These are phyloP conservation scores for Coffea humblotiana DNA, from an alignment of 305 asterid genomes.

Conservation along the genomic window DNA sequence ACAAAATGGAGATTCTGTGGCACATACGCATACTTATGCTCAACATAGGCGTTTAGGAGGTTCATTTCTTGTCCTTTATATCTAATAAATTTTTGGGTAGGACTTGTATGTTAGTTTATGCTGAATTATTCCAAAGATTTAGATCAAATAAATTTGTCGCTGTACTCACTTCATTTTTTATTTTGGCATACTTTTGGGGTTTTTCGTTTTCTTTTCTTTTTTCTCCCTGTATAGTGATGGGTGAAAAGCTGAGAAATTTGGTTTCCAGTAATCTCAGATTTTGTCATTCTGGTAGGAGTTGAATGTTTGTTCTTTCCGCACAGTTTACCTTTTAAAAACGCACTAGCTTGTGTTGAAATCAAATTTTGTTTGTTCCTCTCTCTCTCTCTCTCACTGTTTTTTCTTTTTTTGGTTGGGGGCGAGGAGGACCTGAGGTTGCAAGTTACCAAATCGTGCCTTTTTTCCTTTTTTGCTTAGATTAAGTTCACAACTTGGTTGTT, in stretches of 20 bases:
- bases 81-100: not conserved
- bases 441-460: not conserved
- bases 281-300: not conserved
- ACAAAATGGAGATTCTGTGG: conserved; percentile 31
- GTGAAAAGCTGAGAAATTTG: not conserved
- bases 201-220: not conserved
- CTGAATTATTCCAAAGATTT: not conserved
- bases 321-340: not conserved
- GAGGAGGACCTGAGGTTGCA: not conserved
- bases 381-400: not conserved
- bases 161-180: not conserved
- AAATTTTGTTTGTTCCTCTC: not conserved
- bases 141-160: not conserved
- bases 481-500: not conserved
- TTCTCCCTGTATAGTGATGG: not conserved
- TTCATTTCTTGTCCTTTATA: conserved; percentile 16
- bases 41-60: conserved; percentile 58
- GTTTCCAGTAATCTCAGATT: not conserved
- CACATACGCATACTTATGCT: conserved; percentile 28
- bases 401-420: not conserved
- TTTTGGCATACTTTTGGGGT: not conserved
- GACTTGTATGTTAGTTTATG: not conserved
- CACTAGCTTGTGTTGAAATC: not conserved
- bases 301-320: not conserved
- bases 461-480: not conserved